Evolutionary conservation across 257 asterid species (phyloP).

Genomic region (Fraxinus cuspidata): DNA sequence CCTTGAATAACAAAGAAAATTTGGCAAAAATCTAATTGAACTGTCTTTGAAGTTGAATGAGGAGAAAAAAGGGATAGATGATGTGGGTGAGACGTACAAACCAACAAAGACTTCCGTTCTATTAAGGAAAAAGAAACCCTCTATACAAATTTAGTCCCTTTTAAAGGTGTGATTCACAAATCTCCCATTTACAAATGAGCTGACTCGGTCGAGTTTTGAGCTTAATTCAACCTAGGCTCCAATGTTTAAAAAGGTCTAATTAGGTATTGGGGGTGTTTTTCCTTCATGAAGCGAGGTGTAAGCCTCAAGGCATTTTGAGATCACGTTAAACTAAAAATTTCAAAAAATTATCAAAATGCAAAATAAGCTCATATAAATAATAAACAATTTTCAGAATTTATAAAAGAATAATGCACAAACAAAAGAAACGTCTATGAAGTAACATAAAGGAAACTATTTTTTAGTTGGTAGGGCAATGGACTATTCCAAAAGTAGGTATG

Average conservation of each 20-base stretch:
- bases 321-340: no score
- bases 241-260: not conserved
- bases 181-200: not conserved
- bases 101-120: not conserved
- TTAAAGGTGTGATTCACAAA: not conserved
- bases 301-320: no score
- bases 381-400: not conserved
- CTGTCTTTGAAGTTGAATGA: conserved; percentile 19
- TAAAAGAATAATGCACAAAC: not conserved
- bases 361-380: not conserved
- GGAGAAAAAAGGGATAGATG: not conserved
- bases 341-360: not conserved
- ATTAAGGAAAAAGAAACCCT: not conserved
- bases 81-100: not conserved
- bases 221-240: not conserved
- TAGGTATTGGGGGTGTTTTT: not conserved
- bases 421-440: no score
- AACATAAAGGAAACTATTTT: not conserved
- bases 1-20: not conserved
- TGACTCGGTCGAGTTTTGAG: not conserved
- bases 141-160: not conserved
- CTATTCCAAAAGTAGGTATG: not conserved
- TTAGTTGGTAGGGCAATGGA: no score
- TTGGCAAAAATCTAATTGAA: conserved; percentile 10
- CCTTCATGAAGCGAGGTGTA: not conserved